A percentile compares a stretch with the other conserved stretches of the same genome.
Conservation (phyloP, 495 filamentous ascomycete species). For the Opeltia flavorubescens region DNA sequence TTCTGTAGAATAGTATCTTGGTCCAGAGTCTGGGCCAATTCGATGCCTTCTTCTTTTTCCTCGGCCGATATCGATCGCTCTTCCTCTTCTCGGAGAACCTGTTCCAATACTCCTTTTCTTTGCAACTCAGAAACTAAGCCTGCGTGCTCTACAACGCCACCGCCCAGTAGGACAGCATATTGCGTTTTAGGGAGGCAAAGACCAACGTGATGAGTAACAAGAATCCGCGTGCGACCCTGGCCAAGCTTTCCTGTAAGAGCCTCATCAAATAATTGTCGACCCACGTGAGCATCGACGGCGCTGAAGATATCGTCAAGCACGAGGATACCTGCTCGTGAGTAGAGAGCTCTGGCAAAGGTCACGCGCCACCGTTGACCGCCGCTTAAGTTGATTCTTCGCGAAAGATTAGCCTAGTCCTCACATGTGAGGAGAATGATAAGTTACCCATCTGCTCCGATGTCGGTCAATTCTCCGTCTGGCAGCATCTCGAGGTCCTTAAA, state of each 20-base stretch:
- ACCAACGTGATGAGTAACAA: slow-evolving; percentile 73
- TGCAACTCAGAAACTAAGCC: slow-evolving; percentile 44
- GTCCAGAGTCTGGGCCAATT: neutral
- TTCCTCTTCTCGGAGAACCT: slow-evolving; percentile 45
- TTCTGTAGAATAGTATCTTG: slow-evolving; percentile 28
- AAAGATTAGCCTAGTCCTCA: neutral
- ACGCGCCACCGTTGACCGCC: slow-evolving; percentile 77
- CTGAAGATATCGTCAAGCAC: slow-evolving; percentile 81
- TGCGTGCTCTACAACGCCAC: slow-evolving; percentile 48
- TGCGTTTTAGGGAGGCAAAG: slow-evolving; percentile 55
- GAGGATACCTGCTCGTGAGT: slow-evolving; percentile 65
- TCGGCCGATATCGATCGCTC: slow-evolving; percentile 14
- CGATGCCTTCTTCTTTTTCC: slow-evolving; percentile 8
- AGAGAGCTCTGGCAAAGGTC: slow-evolving; percentile 64
- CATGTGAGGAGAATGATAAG: neutral
- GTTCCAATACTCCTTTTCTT: slow-evolving; percentile 38
- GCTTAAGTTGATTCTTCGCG: slow-evolving; percentile 50
- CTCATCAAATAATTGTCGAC: slow-evolving; percentile 61
- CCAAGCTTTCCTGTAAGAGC: slow-evolving; percentile 57
- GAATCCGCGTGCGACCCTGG: slow-evolving; percentile 55
- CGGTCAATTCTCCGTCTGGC: slow-evolving; percentile 58
- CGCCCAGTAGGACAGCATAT: slow-evolving; percentile 53
- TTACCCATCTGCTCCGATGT: slow-evolving; percentile 61
- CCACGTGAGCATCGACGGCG: slow-evolving; percentile 58
- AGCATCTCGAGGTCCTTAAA: slow-evolving; percentile 63